phyloP scores from a whole-genome alignment of 352 stramenopile species.

The Achlya hypogyna region DNA sequence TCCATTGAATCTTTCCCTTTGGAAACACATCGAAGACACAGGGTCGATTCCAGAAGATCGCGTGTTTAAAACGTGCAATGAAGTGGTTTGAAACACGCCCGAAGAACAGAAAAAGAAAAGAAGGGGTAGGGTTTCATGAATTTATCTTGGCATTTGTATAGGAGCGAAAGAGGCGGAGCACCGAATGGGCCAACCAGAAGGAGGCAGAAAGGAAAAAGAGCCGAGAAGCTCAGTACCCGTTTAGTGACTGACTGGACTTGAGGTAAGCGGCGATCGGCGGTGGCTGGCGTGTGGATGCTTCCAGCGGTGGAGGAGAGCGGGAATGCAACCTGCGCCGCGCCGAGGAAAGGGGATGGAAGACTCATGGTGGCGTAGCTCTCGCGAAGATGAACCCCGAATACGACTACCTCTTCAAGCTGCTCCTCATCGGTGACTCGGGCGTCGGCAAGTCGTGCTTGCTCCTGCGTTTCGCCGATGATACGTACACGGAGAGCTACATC shows the following conservation, averaged over 20 bases:
- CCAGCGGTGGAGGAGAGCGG: no score
- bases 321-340: no score
- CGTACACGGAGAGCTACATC: conserved; percentile 99
- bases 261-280: conserved; percentile 3
- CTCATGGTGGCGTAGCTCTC: conserved; percentile 10
- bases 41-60: not conserved
- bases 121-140: conserved; percentile 17
- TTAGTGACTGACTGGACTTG: conserved; percentile 18
- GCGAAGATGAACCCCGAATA: conserved; percentile 88
- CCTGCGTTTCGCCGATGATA: conserved; percentile 98
- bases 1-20: not conserved
- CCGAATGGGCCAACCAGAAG: not conserved
- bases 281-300: no score
- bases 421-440: conserved; percentile 96
- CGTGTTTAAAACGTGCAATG: not conserved
- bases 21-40: not conserved
- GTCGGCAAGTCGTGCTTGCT: conserved; percentile 99
- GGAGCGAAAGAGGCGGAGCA: not conserved
- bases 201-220: conserved; percentile 13
- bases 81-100: not conserved
- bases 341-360: no score
- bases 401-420: conserved; percentile 98
- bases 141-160: conserved; percentile 16
- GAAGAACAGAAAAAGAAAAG: conserved; percentile 18
- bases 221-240: conserved; percentile 15